Evolutionary conservation across 2,329 filamentous ascomycete genomes (phyloP), one percentile per base, ranked within the genome.

Genomic region (Aspergillus sp.): DNA sequence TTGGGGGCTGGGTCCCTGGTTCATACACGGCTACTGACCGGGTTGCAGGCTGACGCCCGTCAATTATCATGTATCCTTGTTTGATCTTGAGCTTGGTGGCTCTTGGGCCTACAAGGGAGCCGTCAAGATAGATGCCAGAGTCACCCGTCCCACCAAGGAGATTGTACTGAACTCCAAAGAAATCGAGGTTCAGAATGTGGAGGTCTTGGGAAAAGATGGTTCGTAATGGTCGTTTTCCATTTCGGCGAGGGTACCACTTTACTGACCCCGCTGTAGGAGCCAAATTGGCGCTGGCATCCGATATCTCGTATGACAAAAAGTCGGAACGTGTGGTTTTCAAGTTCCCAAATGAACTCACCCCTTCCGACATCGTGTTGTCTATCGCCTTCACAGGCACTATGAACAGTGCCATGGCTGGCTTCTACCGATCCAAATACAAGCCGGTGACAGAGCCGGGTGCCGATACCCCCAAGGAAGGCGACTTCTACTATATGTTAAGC

Each of bases 341-440:
- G 66, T 96, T 99, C 74, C 78, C 86, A 36, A 82, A 90, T 65
- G 87, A 90, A 70, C 80, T 97, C 36, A 84, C 88, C 18, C 81
- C 85, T 32, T 84, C 88, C 24, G 82, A 87, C 60, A 87, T 90
- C 73, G 88, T 89, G 5, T 77, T 96, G 47, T 81, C 83, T 51
- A 85, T 96, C 71, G 83, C 86, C 20, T 96, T 95, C 71, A 84
- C 90, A 69, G 93, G 91, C 61, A 88, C 84, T 60, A 89, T 96
- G 77, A 96, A 96, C 81, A 91, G 91, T 72, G 86, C 90, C 65
- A 96, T 96, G 92, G 89, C 91, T 60, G 92, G 93, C 46, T 96
- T 96, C 82, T 96, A 95, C 78, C 88, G 92, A 65, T 93, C 91
- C 71, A 92, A 95, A 80, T 99, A 99, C 79, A 96, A 92, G 81